A percentile compares a stretch with the other conserved stretches of the same genome.
Conservation (phyloP, 805 yeast species). For the Candida boidinii region DNA sequence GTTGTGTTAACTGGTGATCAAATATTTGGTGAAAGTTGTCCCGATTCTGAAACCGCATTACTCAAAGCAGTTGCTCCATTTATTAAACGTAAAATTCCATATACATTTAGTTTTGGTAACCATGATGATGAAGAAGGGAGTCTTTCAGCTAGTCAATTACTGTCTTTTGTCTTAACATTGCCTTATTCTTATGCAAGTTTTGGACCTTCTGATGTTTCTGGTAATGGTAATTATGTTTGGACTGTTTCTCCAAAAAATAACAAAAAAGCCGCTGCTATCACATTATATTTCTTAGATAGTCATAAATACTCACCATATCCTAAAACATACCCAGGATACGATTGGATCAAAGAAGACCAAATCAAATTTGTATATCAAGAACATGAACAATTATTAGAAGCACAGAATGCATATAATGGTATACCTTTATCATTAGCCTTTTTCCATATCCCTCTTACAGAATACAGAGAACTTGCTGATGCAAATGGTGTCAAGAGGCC, state of each 20-base stretch:
- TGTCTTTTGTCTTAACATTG: conserved; percentile 43
- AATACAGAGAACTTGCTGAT: conserved; percentile 44
- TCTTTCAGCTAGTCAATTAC: conserved; percentile 48
- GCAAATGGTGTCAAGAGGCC: conserved; percentile 17
- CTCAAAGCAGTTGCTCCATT: conserved; percentile 70
- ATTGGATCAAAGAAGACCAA: conserved; percentile 72
- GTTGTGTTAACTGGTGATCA: conserved; percentile 91
- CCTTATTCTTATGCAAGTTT: conserved; percentile 60
- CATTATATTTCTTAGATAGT: conserved; percentile 74
- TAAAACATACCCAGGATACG: conserved; percentile 69
- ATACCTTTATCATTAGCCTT: conserved; percentile 77
- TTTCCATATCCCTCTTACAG: conserved; percentile 91
- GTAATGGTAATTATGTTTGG: conserved; percentile 74
- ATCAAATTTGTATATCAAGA: conserved; percentile 41
- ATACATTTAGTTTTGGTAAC: conserved; percentile 81
- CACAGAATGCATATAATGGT: neutral
- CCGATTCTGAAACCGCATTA: conserved; percentile 78
- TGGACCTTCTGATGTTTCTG: conserved; percentile 65
- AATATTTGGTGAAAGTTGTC: conserved; percentile 69
- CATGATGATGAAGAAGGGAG: conserved; percentile 93
- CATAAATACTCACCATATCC: conserved; percentile 67
- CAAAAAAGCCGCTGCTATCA: conserved; percentile 34
- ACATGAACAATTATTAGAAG: conserved; percentile 9
- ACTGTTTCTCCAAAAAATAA: conserved; percentile 36
- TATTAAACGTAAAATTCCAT: conserved; percentile 63